These are phyloP conservation scores for Capsicum chinense DNA, from an alignment of 257 asterid species.

Conservation along the genomic window DNA sequence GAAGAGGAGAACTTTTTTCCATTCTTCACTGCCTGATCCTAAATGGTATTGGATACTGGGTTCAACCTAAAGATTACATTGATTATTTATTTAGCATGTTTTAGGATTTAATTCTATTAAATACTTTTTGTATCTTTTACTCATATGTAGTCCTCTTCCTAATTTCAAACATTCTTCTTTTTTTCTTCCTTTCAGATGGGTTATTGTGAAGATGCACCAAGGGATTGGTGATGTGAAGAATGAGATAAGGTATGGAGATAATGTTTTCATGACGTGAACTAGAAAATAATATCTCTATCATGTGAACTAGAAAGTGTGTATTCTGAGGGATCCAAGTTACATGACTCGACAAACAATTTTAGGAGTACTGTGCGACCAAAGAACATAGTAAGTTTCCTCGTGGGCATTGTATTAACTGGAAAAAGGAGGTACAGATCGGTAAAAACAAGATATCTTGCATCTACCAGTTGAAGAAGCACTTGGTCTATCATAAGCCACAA, in stretches of 20 bases:
- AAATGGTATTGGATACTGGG: neutral
- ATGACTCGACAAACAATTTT: constrained; percentile 20
- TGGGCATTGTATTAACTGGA: constrained; percentile 25
- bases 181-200: constrained; percentile 45
- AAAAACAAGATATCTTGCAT: constrained; percentile 49
- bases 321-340: neutral
- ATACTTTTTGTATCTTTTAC: neutral
- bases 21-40: too few species aligned
- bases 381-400: constrained; percentile 12
- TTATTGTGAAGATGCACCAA: too few species aligned
- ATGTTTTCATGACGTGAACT: too few species aligned
- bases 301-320: constrained; percentile 29
- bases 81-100: neutral
- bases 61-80: neutral
- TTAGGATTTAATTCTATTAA: neutral
- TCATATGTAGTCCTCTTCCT: neutral
- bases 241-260: constrained; percentile 30
- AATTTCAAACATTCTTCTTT: neutral
- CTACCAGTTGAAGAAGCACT: constrained; percentile 50
- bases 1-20: too few species aligned
- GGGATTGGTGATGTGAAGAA: constrained; percentile 54
- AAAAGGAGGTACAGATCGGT: constrained; percentile 41
- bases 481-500: constrained; percentile 29
- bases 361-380: constrained; percentile 13
- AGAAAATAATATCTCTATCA: constrained; percentile 16